phyloP scores from a whole-genome alignment of 1,284 basidiomycete species.

The Malassezia dermatis region DNA sequence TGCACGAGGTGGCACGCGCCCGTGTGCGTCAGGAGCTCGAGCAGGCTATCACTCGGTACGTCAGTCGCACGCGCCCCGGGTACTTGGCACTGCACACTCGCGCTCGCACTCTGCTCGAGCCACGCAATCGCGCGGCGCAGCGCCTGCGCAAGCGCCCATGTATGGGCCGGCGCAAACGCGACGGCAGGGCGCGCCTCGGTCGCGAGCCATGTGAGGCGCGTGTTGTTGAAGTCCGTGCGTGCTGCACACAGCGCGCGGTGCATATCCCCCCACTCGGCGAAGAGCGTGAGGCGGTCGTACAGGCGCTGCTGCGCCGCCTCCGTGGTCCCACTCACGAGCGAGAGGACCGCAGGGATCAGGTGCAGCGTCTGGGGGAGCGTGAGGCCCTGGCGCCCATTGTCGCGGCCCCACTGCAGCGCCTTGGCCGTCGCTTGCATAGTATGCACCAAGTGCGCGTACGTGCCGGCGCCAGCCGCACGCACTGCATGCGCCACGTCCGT shows the following conservation, averaged over 20 bases:
- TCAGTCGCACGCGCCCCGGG: not conserved
- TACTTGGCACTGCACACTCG: not conserved
- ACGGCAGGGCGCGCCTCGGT: not conserved
- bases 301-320: not conserved
- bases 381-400: not conserved
- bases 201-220: not conserved
- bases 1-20: not conserved
- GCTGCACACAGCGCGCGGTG: not conserved
- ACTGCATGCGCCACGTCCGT: slow-evolving; percentile 2
- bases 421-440: not conserved
- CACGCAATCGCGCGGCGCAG: not conserved
- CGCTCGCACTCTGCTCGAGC: not conserved
- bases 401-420: not conserved
- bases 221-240: not conserved
- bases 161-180: not conserved
- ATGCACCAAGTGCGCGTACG: not conserved
- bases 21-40: slow-evolving; percentile 1
- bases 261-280: not conserved
- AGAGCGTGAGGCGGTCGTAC: not conserved
- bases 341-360: not conserved
- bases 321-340: not conserved
- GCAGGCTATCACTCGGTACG: not conserved
- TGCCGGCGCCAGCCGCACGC: not conserved
- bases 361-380: not conserved
- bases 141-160: not conserved